phyloP scores from a whole-genome alignment of 805 yeast species.

The Maudiozyma saulgeensis region DNA sequence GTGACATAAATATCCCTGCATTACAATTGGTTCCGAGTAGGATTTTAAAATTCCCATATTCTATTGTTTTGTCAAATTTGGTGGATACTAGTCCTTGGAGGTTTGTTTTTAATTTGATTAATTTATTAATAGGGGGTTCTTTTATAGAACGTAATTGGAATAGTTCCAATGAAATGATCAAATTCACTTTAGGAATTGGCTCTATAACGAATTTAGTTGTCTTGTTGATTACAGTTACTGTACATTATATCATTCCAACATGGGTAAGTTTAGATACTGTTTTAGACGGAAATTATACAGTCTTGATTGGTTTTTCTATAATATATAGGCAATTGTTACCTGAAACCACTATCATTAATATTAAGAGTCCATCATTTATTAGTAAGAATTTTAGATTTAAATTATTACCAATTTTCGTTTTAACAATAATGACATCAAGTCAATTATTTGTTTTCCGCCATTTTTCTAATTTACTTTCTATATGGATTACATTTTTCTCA shows the following conservation, averaged over 20 bases:
- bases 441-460: slow-evolving; percentile 27
- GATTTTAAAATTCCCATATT: slow-evolving; percentile 54
- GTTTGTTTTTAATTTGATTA: slow-evolving; percentile 38
- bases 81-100: slow-evolving; percentile 46
- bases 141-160: slow-evolving; percentile 65
- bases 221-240: slow-evolving; percentile 13
- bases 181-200: slow-evolving; percentile 41
- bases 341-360: slow-evolving; percentile 44
- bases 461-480: slow-evolving; percentile 45
- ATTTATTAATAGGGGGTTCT: slow-evolving; percentile 48
- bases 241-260: slow-evolving; percentile 21
- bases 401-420: slow-evolving; percentile 46
- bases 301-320: slow-evolving; percentile 50
- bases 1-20: slow-evolving; percentile 40
- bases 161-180: slow-evolving; percentile 36
- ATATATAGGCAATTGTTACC: slow-evolving; percentile 60
- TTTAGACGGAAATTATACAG: slow-evolving; percentile 44
- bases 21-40: slow-evolving; percentile 56
- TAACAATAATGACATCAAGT: slow-evolving; percentile 23
- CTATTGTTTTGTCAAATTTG: slow-evolving; percentile 51
- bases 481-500: slow-evolving; percentile 48
- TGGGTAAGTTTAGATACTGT: slow-evolving; percentile 32
- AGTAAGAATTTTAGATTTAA: slow-evolving; percentile 46
- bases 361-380: slow-evolving; percentile 34
- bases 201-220: slow-evolving; percentile 46